Base-by-base conservation (phyloP, 208 protist genomes). In the Leptomonas seymouri region DNA sequence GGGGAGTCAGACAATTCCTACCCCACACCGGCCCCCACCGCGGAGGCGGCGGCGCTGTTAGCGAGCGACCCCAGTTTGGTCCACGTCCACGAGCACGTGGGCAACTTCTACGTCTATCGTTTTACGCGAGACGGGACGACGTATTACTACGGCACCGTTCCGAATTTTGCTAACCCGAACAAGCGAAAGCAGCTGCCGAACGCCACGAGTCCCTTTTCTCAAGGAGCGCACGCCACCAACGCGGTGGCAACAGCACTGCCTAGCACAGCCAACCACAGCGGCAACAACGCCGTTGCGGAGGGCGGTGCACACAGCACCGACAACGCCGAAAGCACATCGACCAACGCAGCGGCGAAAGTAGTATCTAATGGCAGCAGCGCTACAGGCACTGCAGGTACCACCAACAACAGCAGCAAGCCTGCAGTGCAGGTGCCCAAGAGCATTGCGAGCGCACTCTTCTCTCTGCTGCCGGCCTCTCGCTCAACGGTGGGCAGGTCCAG, bases 131-230 rank as follows among this genome's bases (percentile, higher is more conserved):
- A 94, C 39, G 89, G 89, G n/a, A 81, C 55, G 23, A 65, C 39
- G 2, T 93, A 92, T 74, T 90, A 93, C 62, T 86, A 92, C 79
- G 89, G 89, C 62, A 94, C 86, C 0, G 82, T 94, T 31, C 89
- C 89, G 11, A 82, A 94, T 71, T 94, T 94, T 71, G 84, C 86
- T 0, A 94, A 94, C 46, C 89, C 84, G n/a, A 90, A 94, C 71
- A 94, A 94, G 76, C 85, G 82, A 59, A 51, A 51, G 21, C 63
- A 50, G 36, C 49, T 56, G 50, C 75, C 45, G 42, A 21, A 20
- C 20, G 45, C 46, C 21, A 20, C 54, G 20, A n/a, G 27, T 58
- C 8, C 16, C 11, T 8, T 34, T 4, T 45, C 31, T 59, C 54
- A 41, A 41, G 16, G 54, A 28, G 6, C 41, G 4, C 5, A n/a